phyloP scores from a whole-genome alignment of 1,284 basidiomycete species.

The Austroboletus rostrupii region DNA sequence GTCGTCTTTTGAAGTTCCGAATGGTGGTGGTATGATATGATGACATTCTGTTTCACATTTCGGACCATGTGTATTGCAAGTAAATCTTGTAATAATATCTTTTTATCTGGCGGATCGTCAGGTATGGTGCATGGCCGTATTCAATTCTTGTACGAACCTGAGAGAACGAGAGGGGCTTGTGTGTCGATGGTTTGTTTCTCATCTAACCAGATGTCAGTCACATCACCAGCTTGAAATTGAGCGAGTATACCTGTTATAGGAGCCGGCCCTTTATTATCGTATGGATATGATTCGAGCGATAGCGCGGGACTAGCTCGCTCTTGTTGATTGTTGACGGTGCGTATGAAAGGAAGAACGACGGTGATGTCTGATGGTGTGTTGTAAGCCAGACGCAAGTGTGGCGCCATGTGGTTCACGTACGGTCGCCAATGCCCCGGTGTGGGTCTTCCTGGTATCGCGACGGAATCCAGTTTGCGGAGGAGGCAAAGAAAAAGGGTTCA shows the following conservation, averaged over 20 bases:
- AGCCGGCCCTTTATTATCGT: neutral
- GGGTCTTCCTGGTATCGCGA: conserved; percentile 48
- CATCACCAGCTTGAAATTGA: neutral
- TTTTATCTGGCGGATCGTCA: conserved; percentile 13
- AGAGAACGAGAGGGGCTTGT: conserved; percentile 44
- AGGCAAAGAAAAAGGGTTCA: conserved; percentile 58
- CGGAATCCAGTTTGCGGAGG: conserved; percentile 54
- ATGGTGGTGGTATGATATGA: conserved; percentile 41
- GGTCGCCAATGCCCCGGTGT: conserved; percentile 36
- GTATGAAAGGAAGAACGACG: conserved; percentile 45
- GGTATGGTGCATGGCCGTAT: neutral
- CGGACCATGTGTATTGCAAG: conserved; percentile 44
- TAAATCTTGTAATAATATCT: conserved; percentile 31
- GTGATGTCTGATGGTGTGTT: conserved; percentile 39
- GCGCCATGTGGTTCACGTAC: conserved; percentile 32
- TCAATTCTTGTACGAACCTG: conserved; percentile 4
- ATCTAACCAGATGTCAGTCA: conserved; percentile 8
- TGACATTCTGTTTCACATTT: conserved; percentile 26
- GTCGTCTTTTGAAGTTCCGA: conserved; percentile 30
- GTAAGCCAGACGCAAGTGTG: neutral
- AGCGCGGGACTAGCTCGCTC: conserved; percentile 7
- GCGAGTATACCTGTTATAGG: conserved; percentile 20
- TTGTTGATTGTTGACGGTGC: conserved; percentile 28
- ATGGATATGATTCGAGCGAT: neutral
- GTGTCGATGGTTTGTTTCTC: conserved; percentile 45